A percentile compares a stretch with the other conserved stretches of the same genome.
phyloP scores from a whole-genome alignment of 192 early-diverging fungal species.

The Pilobolus umbonatus region DNA sequence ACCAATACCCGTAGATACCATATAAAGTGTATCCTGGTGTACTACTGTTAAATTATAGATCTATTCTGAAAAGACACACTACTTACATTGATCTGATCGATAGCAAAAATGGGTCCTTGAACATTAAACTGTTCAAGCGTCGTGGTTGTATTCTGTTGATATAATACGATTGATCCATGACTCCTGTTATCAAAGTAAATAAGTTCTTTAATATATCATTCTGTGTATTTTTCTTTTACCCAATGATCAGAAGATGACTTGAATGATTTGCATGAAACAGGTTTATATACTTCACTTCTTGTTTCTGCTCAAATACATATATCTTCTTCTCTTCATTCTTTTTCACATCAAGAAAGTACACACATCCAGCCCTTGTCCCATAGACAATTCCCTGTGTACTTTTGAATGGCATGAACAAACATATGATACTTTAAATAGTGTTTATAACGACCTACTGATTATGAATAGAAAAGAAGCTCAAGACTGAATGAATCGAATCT shows the following conservation, averaged over 20 bases:
- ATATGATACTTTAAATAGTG: too few relatives aligned
- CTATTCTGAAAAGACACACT: not conserved
- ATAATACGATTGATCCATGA: too few relatives aligned
- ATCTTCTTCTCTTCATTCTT: not conserved
- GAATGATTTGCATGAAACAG: not conserved
- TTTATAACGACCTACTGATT: too few relatives aligned
- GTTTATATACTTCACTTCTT: not conserved
- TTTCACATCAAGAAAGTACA: conserved; percentile 3
- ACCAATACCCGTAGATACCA: conserved; percentile 8
- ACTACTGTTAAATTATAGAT: not conserved
- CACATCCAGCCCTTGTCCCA: conserved; percentile 1
- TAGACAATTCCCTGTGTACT: too few relatives aligned
- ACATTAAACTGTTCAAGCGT: conserved; percentile 8
- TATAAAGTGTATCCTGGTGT: not conserved
- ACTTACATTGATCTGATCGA: not conserved
- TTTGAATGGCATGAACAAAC: too few relatives aligned
- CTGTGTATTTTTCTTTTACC: not conserved
- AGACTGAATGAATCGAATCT: too few relatives aligned
- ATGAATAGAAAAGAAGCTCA: too few relatives aligned
- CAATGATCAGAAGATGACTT: not conserved
- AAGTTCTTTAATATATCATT: not conserved
- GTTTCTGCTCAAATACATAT: not conserved
- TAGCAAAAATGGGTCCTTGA: conserved; percentile 1
- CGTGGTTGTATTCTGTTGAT: not conserved
- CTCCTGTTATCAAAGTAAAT: too few relatives aligned